Base-by-base conservation (phyloP, 495 filamentous ascomycete genomes). In the Tuber indicum region DNA sequence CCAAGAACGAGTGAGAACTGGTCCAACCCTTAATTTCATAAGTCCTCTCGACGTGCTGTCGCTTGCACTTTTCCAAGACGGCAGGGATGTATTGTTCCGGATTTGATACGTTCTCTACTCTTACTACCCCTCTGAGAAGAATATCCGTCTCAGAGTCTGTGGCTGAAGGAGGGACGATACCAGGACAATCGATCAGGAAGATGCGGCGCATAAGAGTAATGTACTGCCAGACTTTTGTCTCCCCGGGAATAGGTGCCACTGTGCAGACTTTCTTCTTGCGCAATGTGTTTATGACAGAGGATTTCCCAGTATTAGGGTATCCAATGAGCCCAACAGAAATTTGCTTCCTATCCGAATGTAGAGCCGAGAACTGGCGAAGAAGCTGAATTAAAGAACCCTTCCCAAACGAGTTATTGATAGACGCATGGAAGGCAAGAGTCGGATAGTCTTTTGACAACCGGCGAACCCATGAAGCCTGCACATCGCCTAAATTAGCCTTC, bases 161-260 rank as follows among this genome's bases (percentile, higher is more conserved):
- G 70, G 87, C 87, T 79, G 90, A 95, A 3, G 96, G 94, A 12
- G 96, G 95, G 14, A 98, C 96, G 43, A 99, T 93, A 81, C 96
- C 96, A 49, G 96, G 96, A 82, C 96, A 98, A 82, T 98, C 96
- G 80, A 98, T 98, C 74, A 99, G 87, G 84, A 97, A 98, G 69
- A 99, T 98, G 72, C 96, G 88, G 84, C 94, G 94, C 94, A 97
- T 98, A 74, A 99, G 85, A 1, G 95, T 98, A 76, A 99, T 92
- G 79, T 97, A 98, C 84, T 99, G 94, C 94, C 94, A 98, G 19
- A 98, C 91, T 86, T 97, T 99, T 75, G 94, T 98, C 84, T 94
- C 92, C 16, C 95, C 95, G 12, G 96, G 95, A 77, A 98, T 95
- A 23, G 96, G 96, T n/a, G 96, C 96, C 8, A 97, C 94, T 4